Base-by-base conservation (phyloP, 2,329 filamentous ascomycete genomes). In the Claviceps maximensis region DNA sequence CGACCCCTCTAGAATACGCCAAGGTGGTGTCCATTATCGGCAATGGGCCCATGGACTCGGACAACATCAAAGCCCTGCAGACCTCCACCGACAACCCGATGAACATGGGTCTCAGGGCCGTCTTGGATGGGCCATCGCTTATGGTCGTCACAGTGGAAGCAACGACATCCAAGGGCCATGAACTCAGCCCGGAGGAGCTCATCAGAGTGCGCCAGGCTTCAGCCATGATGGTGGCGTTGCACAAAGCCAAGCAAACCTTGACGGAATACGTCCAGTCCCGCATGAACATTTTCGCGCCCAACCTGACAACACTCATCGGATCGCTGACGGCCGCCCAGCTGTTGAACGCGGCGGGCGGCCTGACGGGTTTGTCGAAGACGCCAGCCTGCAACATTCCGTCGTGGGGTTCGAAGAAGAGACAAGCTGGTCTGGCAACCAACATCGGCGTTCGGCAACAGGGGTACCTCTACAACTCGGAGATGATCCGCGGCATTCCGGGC, bases 131-230 rank as follows among this genome's bases (percentile, higher is more conserved):
- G 0, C 89, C 93, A 1, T 87, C 88, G 0, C 73, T 97, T 62
- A 96, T 98, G 90, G 88, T 94, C 56, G 90, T 98, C 50, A 91
- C 89, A 0, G 86, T 97, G 12, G 93, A 97, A 71, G 91, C 89
- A 31, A 95, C 90, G 5, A 93, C 87, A 2, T 93, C 89, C 13
- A 84, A 87, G 60, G 91, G 91, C 4, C 81, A 82, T 33, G 80
- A 88, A 49, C 82, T 98, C 69, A 79, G 78, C 3, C 74, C 82
- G n/a, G 73, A 80, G 5, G 89, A 95, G 66, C 75, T 97, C 6
- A 75, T 83, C 49, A 77, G 80, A 27, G 84, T 96, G 21, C 72
- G 85, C 29, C 77, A 79, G 51, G 91, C 89, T 9, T 96, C 90
- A 69, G 82, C 89, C 58, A 93, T 94, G 81, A 85, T 88, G 10